Evolutionary conservation across 139 green algal genomes (phyloP), one percentile per base, ranked within the genome.

Genomic region (Micractinium sp.): DNA sequence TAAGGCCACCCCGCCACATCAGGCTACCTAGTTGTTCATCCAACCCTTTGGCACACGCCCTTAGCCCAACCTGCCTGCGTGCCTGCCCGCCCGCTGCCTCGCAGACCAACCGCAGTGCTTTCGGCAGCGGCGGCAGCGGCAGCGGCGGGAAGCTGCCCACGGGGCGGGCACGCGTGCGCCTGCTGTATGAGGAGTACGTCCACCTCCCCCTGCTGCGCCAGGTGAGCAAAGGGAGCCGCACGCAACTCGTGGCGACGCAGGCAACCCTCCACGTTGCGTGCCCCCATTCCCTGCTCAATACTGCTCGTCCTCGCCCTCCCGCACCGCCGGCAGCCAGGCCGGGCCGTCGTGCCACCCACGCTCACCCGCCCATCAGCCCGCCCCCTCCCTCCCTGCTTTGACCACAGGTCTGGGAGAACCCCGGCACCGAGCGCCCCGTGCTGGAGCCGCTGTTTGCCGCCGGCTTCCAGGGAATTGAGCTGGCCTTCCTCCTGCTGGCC

Each of bases 391-490:
- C 63, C 63, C 2, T 71, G 63, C 20, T 71, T 23, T 23, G 31
- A 15, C 12, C 69, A 23, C 91, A 93, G 85, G 90, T 94, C 67
- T 94, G 92, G 92, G 87, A 91, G 5, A 39, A 18, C 31, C 92
- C 92, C 36, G 36, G 88, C 29, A 94, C 89, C 22, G 85, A 91
- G 20, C 87, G 90, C 61, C 92, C 92, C 13, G 89, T 88, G 47
- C 73, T 94, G 27, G 92, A 94, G 87, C 92, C 92, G 5, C 82
- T 66, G 23, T 94, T 94, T 88, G 91, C 89, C 29, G 91, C 92
- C 33, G 92, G 82, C 61, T 89, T 94, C 38, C 92, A 94, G 77
- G 92, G 92, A 80, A 94, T 94, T 33, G 92, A 94, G 89, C 89
- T 94, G 12, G 88, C 84, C 33, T 91, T 93, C 80, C 79, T 94